A percentile compares a stretch with the other conserved stretches of the same genome.
Conservation (phyloP, 1,139 yeast genomes). For the Kodamaea anthophila region DNA sequence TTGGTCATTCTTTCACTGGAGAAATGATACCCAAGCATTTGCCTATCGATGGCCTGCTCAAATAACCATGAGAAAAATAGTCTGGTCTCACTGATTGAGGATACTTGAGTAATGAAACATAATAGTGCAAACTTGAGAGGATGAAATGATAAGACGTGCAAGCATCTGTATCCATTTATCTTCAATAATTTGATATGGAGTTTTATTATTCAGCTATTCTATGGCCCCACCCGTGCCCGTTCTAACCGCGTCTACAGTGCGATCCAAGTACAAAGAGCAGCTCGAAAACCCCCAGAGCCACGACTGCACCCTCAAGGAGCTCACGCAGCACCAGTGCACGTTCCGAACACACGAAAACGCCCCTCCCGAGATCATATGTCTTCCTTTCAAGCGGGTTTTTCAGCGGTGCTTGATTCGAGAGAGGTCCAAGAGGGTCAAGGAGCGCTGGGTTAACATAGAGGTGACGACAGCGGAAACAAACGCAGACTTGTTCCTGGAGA, state of each 20-base stretch:
- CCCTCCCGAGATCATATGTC: slow-evolving; percentile 42
- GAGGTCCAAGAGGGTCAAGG: slow-evolving; percentile 21
- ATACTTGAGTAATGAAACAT: too few species aligned
- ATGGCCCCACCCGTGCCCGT: slow-evolving; percentile 51
- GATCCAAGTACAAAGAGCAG: slow-evolving; percentile 20
- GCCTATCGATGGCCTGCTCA: too few species aligned
- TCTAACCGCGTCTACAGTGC: slow-evolving; percentile 25
- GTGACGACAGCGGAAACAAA: slow-evolving; percentile 36
- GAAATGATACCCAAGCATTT: too few species aligned
- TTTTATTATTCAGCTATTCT: not conserved
- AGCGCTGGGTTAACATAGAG: slow-evolving; percentile 40
- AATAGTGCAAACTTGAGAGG: too few species aligned
- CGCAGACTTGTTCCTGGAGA: slow-evolving; percentile 19
- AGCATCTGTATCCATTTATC: not conserved
- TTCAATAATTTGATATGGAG: not conserved
- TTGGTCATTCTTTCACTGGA: too few species aligned
- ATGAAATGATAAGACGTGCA: too few species aligned
- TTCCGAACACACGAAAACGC: slow-evolving; percentile 24
- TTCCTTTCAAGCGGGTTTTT: slow-evolving; percentile 50
- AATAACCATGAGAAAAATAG: too few species aligned
- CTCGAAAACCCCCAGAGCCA: slow-evolving; percentile 28
- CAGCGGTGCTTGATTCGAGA: slow-evolving; percentile 37
- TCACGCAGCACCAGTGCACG: slow-evolving; percentile 49
- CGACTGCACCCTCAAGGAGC: slow-evolving; percentile 36
- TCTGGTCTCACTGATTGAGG: too few species aligned